Base-by-base conservation (phyloP, 2,329 filamentous ascomycete genomes). In the Alternaria gansuensis region DNA sequence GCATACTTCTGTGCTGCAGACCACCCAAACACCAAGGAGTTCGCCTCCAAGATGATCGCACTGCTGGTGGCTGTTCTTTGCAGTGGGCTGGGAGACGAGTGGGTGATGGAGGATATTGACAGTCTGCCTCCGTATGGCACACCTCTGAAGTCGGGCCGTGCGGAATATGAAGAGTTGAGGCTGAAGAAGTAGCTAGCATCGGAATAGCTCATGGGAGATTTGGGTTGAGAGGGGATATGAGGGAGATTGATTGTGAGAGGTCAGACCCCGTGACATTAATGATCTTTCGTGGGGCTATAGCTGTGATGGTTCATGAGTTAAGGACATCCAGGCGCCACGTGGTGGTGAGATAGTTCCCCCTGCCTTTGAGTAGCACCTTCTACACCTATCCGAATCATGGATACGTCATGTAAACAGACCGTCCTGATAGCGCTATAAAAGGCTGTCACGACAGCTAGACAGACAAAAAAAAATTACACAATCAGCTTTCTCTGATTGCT, bases 1-100 rank as follows among this genome's bases (percentile, higher is more conserved):
- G 62, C 57, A 34, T 36, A 43, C 11, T 43, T 17, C 9, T 63
- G 60, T 23, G 41, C 57, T 8, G 60, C 60, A 14, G 54, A 63
- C 11, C 48, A 36, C 7, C 6, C 8, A 13, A 23, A 54, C 4
- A 63, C 60, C 14, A 57, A 46, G 21, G 52, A 46, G 28, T 63
- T 65, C 17, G 57, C 51, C 28, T 50, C 54, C 28, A 61, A 63
- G 28, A 57, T 63, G 63, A 56, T 65, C 14, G 54, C 44, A 4
- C 9, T 65, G 46, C 28, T 62, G 28, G 48, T 58, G 5, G 59
- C 56, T 24, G 51, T 56, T 24, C 48, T 65, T 11, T 61, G 54
- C 17, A 17, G 17, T 17, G 17, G 17, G 17, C 17, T 17, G 17
- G 17, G 17, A 17, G 17, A 17, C 17, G 17, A 17, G 17, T 17